These are phyloP conservation scores for Leucosporidium yakuticum DNA, from an alignment of 768 basidiomycete genomes.

Conservation along the genomic window DNA sequence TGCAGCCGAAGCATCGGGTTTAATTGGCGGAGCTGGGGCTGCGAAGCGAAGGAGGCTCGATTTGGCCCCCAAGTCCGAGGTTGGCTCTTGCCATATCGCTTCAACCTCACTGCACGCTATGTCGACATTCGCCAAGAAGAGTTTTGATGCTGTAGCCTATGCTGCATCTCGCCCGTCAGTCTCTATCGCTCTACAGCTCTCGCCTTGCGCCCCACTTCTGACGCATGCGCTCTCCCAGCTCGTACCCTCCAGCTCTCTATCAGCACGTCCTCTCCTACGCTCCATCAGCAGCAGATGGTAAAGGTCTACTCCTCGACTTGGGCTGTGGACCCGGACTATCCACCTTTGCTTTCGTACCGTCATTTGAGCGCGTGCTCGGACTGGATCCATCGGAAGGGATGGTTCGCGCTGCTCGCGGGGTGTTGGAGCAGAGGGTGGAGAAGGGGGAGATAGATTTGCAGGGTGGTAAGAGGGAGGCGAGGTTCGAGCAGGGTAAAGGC, in stretches of 20 bases:
- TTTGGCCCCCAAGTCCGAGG: too few relatives aligned
- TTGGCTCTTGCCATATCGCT: too few relatives aligned
- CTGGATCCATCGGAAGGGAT: constrained; percentile 71
- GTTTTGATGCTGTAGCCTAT: too few relatives aligned
- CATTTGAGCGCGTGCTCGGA: constrained; percentile 60
- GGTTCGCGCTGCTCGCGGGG: constrained; percentile 51
- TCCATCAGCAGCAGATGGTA: too few relatives aligned
- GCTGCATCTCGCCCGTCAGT: too few relatives aligned
- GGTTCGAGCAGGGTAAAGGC: constrained; percentile 50
- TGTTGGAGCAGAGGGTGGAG: constrained; percentile 19
- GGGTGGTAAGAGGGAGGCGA: constrained; percentile 51
- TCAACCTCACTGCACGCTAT: too few relatives aligned
- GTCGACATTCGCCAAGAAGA: too few relatives aligned
- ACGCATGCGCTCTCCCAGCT: neutral
- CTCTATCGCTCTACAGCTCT: too few relatives aligned
- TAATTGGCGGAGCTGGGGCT: too few relatives aligned
- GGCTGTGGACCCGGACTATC: constrained; percentile 39
- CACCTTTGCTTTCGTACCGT: constrained; percentile 52
- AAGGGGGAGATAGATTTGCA: constrained; percentile 43
- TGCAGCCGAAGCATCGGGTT: too few relatives aligned
- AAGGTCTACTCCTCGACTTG: constrained; percentile 15
- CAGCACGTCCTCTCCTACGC: constrained; percentile 11
- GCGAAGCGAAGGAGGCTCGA: too few relatives aligned
- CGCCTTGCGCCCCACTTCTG: too few relatives aligned
- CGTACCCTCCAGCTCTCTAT: constrained; percentile 20